A percentile compares a stretch with the other conserved stretches of the same genome.
Evolutionary conservation across 2,329 filamentous ascomycete species (phyloP).

Genomic region (Nemania serpens): DNA sequence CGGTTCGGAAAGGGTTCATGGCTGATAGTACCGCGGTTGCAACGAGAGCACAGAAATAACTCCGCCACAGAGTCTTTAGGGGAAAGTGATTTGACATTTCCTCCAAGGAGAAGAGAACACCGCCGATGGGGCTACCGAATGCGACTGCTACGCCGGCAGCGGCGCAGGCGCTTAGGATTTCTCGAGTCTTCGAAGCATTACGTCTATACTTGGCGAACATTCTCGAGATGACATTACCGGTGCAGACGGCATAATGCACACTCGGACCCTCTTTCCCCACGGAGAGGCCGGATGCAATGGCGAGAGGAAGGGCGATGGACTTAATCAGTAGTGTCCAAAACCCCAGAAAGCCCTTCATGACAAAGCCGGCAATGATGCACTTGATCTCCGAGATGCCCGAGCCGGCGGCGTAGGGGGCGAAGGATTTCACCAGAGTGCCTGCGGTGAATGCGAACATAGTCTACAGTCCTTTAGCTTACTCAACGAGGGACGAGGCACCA

Average conservation of each 20-base stretch:
- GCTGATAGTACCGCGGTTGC: conserved; percentile 89
- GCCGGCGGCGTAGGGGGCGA: conserved; percentile 93
- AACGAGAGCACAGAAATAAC: conserved; percentile 96
- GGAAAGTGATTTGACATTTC: conserved; percentile 98
- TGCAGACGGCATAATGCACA: conserved; percentile 98
- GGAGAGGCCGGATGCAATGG: conserved; percentile 91
- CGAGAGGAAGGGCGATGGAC: conserved; percentile 84
- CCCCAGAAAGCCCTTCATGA: conserved; percentile 98
- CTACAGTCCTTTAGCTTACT: conserved; percentile 45
- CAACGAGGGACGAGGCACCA: neutral
- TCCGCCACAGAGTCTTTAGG: conserved; percentile 95
- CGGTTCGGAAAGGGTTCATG: conserved; percentile 97
- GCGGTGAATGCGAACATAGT: conserved; percentile 80
- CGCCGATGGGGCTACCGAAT: conserved; percentile 96
- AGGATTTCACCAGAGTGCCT: conserved; percentile 83
- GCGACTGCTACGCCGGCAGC: conserved; percentile 95
- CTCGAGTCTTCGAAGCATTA: conserved; percentile 91
- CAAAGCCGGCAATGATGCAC: conserved; percentile 97
- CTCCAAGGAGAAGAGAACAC: conserved; percentile 93
- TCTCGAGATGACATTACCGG: conserved; percentile 92
- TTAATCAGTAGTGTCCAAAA: conserved; percentile 93
- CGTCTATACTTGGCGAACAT: conserved; percentile 90
- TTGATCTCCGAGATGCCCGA: conserved; percentile 99
- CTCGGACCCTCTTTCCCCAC: conserved; percentile 97
- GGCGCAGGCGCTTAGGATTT: conserved; percentile 92